Evolutionary conservation across 176 grass and related monocot species (phyloP).

Genomic region (Themeda triandra): DNA sequence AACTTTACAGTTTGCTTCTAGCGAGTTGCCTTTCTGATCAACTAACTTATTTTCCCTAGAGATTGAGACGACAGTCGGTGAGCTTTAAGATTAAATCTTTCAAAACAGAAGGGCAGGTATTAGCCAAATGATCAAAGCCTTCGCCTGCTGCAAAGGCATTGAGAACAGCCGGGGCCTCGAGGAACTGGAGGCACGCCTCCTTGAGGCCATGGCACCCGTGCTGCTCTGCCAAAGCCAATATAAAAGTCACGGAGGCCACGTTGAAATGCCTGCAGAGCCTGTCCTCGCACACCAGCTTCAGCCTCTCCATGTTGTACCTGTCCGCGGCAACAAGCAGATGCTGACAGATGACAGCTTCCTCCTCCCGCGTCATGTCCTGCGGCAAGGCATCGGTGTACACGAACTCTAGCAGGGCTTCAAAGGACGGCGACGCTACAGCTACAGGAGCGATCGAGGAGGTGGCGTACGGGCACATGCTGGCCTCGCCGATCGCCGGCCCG

Average conservation of each 20-base stretch:
- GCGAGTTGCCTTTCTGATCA: neutral
- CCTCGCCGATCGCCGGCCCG: too few relatives aligned
- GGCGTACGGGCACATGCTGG: too few relatives aligned
- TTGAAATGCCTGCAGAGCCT: neutral
- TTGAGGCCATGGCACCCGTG: neutral
- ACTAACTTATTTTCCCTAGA: neutral
- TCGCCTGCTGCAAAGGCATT: neutral
- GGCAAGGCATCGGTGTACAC: neutral
- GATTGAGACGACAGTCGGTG: neutral
- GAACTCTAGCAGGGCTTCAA: neutral
- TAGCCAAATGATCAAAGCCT: neutral
- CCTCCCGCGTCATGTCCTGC: neutral
- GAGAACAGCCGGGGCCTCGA: neutral
- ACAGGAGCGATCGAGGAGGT: too few relatives aligned
- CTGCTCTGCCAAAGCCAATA: neutral
- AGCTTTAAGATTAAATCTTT: neutral
- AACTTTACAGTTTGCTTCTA: neutral
- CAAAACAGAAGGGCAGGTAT: neutral
- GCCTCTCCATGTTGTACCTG: neutral
- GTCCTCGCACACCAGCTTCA: neutral
- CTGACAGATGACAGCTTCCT: neutral
- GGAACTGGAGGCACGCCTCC: neutral
- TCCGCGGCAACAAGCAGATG: neutral
- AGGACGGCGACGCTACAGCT: too few relatives aligned
- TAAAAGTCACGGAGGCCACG: neutral